A percentile compares a stretch with the other conserved stretches of the same genome.
Evolutionary conservation across 257 asterid genomes (phyloP).

Genomic region (Voacanga thouarsii): DNA sequence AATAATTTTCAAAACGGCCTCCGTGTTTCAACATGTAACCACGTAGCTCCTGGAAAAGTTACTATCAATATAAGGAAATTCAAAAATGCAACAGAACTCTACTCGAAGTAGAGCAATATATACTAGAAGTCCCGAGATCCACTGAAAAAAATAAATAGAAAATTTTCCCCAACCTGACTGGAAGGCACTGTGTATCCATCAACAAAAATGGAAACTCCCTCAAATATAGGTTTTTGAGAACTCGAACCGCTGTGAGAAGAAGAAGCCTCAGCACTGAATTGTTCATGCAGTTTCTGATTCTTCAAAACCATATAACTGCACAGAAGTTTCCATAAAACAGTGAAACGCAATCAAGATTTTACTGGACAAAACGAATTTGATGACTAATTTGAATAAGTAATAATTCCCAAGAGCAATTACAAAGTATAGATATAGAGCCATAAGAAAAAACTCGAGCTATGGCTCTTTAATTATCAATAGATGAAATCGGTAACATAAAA

Average conservation of each 20-base stretch:
- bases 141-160: background rate
- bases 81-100: background rate
- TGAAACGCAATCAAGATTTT: background rate
- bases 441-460: background rate
- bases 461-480: background rate
- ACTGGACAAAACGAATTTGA: background rate
- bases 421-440: too few relatives aligned
- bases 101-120: background rate
- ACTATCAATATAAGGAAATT: background rate
- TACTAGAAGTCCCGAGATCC: background rate
- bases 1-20: slow-evolving; percentile 84
- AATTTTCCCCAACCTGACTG: slow-evolving; percentile 59
- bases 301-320: slow-evolving; percentile 88
- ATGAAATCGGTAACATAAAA: background rate
- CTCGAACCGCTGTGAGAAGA: slow-evolving; percentile 53
- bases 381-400: background rate
- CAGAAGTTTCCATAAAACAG: slow-evolving; percentile 28
- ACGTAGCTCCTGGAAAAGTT: slow-evolving; percentile 66
- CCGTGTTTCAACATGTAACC: slow-evolving; percentile 86
- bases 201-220: slow-evolving; percentile 83
- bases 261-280: slow-evolving; percentile 84
- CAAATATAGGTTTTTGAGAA: slow-evolving; percentile 53
- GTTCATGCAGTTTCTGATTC: slow-evolving; percentile 84
- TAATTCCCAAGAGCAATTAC: background rate
- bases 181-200: slow-evolving; percentile 98